These are phyloP conservation scores for Aspergillus sp. DNA, from an alignment of 2,329 filamentous ascomycete species.

Conservation along the genomic window DNA sequence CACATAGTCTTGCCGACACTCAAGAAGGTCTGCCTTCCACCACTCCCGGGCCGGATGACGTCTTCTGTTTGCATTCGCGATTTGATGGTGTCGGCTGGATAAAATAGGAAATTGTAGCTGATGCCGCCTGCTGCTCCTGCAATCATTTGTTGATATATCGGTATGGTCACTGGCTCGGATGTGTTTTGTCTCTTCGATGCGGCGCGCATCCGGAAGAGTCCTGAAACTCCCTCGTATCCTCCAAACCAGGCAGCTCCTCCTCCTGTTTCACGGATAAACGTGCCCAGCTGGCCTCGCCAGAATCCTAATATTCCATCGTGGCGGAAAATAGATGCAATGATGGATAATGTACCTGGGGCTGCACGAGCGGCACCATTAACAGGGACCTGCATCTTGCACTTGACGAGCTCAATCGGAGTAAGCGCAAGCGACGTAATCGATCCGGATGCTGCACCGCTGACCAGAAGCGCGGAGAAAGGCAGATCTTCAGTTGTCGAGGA, in stretches of 20 bases:
- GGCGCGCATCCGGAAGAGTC: conserved; percentile 56
- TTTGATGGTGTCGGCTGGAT: conserved; percentile 95
- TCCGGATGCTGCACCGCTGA: conserved; percentile 79
- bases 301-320: conserved; percentile 79
- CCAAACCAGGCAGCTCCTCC: conserved; percentile 95
- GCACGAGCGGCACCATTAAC: conserved; percentile 31
- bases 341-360: conserved; percentile 57
- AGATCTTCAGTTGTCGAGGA: conserved; percentile 47
- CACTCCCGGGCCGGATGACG: conserved; percentile 40
- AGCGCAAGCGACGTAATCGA: conserved; percentile 84
- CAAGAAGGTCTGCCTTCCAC: conserved; percentile 60
- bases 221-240: conserved; percentile 71
- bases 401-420: conserved; percentile 93
- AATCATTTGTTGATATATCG: conserved; percentile 78
- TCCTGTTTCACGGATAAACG: conserved; percentile 86
- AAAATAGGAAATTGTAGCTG: conserved; percentile 95
- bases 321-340: conserved; percentile 73
- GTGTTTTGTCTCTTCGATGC: conserved; percentile 3
- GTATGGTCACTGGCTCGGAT: conserved; percentile 48
- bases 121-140: conserved; percentile 85
- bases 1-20: conserved; percentile 68
- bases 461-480: conserved; percentile 66
- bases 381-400: conserved; percentile 94
- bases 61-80: conserved; percentile 91
- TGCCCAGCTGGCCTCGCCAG: conserved; percentile 92